Conservation (phyloP, 2,329 filamentous ascomycete genomes). For the Ceratocystis cubensis region DNA sequence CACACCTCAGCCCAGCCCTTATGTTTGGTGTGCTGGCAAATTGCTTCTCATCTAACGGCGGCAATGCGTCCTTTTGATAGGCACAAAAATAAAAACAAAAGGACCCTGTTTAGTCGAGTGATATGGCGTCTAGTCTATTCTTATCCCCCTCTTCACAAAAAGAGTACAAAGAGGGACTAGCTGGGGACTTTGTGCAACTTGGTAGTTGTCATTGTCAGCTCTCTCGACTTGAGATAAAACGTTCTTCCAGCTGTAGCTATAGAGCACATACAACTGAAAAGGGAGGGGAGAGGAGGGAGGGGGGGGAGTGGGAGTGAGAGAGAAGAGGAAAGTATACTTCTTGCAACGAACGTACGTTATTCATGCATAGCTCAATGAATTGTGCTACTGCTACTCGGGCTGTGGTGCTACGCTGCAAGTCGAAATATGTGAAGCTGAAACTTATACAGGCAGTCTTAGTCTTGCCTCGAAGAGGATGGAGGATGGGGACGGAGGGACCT, state of each 20-base stretch:
- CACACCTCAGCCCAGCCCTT: neutral
- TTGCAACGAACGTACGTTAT: neutral
- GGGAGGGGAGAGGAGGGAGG: too few species aligned
- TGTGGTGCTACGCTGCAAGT: conserved; percentile 1
- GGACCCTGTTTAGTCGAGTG: too few species aligned
- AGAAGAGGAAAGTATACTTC: too few species aligned
- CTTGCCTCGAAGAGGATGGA: neutral
- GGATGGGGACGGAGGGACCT: neutral
- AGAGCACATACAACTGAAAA: too few species aligned
- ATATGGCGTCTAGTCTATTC: neutral
- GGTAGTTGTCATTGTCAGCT: neutral
- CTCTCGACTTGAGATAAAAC: too few species aligned
- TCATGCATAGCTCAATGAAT: neutral
- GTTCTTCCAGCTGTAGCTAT: too few species aligned
- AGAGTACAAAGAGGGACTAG: neutral
- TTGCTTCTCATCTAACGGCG: neutral
- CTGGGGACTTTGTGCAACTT: neutral
- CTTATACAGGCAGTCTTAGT: neutral
- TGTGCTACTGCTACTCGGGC: neutral
- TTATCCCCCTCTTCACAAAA: neutral
- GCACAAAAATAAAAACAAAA: too few species aligned
- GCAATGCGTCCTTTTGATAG: too few species aligned
- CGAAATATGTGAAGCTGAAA: neutral
- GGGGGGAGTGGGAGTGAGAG: too few species aligned
- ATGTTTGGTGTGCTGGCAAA: neutral